Evolutionary conservation across 768 basidiomycete species (phyloP), one percentile per base, ranked within the genome.

Genomic region (Stropharia rugosoannulata): DNA sequence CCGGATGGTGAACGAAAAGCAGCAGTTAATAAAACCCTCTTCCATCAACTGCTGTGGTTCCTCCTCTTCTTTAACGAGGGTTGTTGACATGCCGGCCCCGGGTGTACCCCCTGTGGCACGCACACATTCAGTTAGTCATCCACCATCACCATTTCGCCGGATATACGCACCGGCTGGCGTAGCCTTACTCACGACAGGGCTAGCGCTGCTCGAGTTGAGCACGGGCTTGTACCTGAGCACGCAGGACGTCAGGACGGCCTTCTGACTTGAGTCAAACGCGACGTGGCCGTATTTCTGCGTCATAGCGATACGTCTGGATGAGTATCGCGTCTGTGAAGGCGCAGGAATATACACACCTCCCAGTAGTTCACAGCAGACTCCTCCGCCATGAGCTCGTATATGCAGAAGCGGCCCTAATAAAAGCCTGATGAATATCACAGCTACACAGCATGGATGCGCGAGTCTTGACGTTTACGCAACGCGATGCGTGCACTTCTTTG

Each of bases 331-430:
- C 7, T 45, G 18, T 40, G 15, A 37, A 32, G 51, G 12, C 25
- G 41, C 35, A 29, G 13, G 15, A 59, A 25, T 16, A 22, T 36
- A 56, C 64, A 19, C 40, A 89, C 93, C 85, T 98, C 95, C 93
- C 94, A 98, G 65, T 97, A 98, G 68, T 95, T 94, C 40, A 97
- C 95, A 2, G 95, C 94, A 1, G 87, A 89, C 67, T 96, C 95
- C 70, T 99, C 96, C 0, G 95, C 90, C 95, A 99, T 97, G 46
- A 98, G 82, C 70, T 98, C 96, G 72, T 97, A 98, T 54, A 99
- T 97, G 65, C 95, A 96, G 19, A 97, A 72, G 37, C 93, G 88
- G 3, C 96, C 96, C 80, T 93, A 42, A 40, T 25, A 54, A 53
- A 22, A 22, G 29, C 41, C 50, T 59, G 15, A 60, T 42, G 35